Percentiles rank a stretch among this genome's conserved stretches.
Conservation (phyloP, 805 yeast genomes). For the Zygosaccharomyces pseudorouxii region DNA sequence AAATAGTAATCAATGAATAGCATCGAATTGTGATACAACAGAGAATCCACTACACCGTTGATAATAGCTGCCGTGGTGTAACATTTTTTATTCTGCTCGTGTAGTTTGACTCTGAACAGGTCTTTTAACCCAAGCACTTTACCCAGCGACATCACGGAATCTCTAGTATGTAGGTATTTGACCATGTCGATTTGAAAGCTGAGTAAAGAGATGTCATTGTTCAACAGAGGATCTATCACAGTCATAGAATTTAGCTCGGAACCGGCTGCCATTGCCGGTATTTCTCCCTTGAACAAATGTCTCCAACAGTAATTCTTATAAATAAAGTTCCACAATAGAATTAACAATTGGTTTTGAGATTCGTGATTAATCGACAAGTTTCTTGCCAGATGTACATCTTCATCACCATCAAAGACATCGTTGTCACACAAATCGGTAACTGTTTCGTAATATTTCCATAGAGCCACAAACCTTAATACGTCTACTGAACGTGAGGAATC, state of each 20-base stretch:
- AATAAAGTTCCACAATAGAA: slow-evolving; percentile 29
- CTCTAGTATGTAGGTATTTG: slow-evolving; percentile 28
- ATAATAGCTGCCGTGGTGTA: slow-evolving; percentile 23
- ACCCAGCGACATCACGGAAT: slow-evolving; percentile 20
- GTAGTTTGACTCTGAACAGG: slow-evolving; percentile 16
- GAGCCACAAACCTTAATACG: slow-evolving; percentile 21
- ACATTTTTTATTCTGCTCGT: slow-evolving; percentile 25
- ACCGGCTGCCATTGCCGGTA: slow-evolving; percentile 22
- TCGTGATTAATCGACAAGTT: slow-evolving; percentile 28
- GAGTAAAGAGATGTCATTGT: slow-evolving; percentile 19
- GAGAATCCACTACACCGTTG: slow-evolving; percentile 26
- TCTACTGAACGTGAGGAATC: slow-evolving; percentile 15
- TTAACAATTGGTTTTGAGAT: slow-evolving; percentile 19
- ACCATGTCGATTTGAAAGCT: slow-evolving; percentile 24
- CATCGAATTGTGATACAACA: slow-evolving; percentile 28
- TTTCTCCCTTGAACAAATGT: slow-evolving; percentile 28
- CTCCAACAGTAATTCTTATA: slow-evolving; percentile 31
- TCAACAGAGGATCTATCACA: slow-evolving; percentile 26
- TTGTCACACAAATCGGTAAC: slow-evolving; percentile 10
- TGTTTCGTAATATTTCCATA: slow-evolving; percentile 23
- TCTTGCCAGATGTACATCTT: slow-evolving; percentile 30
- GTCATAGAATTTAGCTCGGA: slow-evolving; percentile 20
- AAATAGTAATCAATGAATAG: slow-evolving; percentile 23
- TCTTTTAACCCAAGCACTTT: slow-evolving; percentile 21
- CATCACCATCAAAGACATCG: slow-evolving; percentile 23